These are phyloP conservation scores for Medicago truncatula DNA, from an alignment of 306 rosid species.

Conservation along the genomic window DNA sequence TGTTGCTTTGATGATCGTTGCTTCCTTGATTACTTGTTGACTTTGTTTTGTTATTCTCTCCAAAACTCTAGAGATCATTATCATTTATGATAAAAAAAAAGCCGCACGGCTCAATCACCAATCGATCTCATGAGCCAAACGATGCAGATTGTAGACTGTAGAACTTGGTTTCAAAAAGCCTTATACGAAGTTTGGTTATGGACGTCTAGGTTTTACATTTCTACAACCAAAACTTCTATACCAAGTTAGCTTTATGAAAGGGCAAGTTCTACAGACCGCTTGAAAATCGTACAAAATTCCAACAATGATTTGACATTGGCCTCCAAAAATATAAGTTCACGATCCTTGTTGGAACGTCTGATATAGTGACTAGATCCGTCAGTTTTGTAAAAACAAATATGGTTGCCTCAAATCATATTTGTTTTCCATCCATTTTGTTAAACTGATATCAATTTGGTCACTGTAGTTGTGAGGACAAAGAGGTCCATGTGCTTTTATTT, in stretches of 20 bases:
- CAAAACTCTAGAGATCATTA: neutral
- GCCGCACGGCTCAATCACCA: neutral
- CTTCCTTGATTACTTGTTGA: neutral
- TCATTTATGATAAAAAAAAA: neutral
- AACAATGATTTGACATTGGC: no score
- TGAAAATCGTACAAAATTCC: no score
- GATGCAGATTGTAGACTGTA: neutral
- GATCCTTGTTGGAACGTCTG: no score
- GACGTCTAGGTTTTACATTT: neutral
- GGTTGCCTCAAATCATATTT: no score
- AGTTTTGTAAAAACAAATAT: no score
- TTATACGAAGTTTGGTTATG: neutral
- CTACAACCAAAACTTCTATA: neutral
- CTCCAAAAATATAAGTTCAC: no score
- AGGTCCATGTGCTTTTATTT: neutral
- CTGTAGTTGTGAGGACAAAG: neutral
- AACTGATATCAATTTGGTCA: neutral
- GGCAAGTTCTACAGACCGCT: no score
- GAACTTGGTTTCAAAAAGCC: neutral
- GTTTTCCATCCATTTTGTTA: no score
- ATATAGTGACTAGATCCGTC: no score
- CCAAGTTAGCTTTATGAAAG: neutral
- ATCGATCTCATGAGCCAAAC: neutral
- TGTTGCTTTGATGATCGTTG: constrained; percentile 28
- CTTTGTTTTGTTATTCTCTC: neutral